phyloP scores from a whole-genome alignment of 176 grass and related monocot species.

The Ananas comosus region DNA sequence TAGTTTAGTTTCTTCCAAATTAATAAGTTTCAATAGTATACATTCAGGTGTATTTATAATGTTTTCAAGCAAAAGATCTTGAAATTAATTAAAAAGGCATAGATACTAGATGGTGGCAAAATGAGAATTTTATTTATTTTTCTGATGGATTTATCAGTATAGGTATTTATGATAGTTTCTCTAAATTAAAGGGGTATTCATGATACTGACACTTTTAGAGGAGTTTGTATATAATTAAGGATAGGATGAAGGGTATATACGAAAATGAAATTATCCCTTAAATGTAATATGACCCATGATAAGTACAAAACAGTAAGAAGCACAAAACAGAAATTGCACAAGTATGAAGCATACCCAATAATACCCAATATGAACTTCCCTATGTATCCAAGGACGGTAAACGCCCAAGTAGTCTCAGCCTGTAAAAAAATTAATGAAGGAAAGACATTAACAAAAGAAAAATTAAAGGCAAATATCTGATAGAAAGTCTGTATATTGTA shows the following conservation, averaged over 20 bases:
- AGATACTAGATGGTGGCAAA: too few species aligned
- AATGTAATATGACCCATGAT: background rate
- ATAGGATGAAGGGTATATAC: background rate
- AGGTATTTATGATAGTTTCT: too few species aligned
- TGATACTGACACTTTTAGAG: too few species aligned
- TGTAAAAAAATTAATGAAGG: constrained; percentile 30
- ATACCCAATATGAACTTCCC: constrained; percentile 72
- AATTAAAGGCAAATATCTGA: constrained; percentile 10
- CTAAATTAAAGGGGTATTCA: too few species aligned
- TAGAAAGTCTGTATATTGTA: constrained; percentile 6
- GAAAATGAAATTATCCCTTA: background rate
- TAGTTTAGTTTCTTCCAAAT: too few species aligned
- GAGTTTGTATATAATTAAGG: too few species aligned
- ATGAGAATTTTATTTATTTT: too few species aligned
- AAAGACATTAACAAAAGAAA: constrained; percentile 20
- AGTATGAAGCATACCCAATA: constrained; percentile 57
- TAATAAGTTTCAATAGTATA: too few species aligned
- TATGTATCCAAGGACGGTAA: constrained; percentile 91
- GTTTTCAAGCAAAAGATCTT: too few species aligned
- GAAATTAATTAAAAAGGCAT: too few species aligned
- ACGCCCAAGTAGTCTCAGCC: constrained; percentile 93
- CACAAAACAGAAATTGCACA: background rate
- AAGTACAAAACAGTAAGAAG: background rate
- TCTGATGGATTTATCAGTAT: too few species aligned
- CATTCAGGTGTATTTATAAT: too few species aligned